Evolutionary conservation across 2,329 filamentous ascomycete genomes (phyloP), one percentile per base, ranked within the genome.

Genomic region (Aspergillus sp.): DNA sequence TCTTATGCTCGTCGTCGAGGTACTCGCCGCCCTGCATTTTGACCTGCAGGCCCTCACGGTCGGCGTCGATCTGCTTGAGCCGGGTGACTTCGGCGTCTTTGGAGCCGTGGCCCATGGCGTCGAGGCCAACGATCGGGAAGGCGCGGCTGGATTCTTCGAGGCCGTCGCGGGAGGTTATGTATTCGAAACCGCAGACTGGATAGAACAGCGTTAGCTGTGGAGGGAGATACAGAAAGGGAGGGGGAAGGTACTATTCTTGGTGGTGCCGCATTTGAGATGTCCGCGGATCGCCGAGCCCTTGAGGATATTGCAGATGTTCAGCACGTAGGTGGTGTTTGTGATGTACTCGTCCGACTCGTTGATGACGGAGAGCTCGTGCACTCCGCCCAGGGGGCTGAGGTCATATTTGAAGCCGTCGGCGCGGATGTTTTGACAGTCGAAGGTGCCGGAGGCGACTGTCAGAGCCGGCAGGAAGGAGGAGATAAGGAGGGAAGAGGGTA

Each of bases 111-210:
- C 76, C 73, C 30, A 82, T 74, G 41, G 77, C 72, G 32, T 90
- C 84, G 13, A 87, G 81, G 22, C 90, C 90, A 1, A 88, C 89
- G 56, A 96, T 88, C 8, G 89, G 83, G 47, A 88, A 84, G 2
- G 88, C 82, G 33, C 81, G 75, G 41, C 76, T 71, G 24, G 85
- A 76, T 11, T 66, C 69, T 49, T 81, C 79, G 24, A 69, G 71
- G 26, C 79, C 74, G 45, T 77, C 76, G 20, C 75, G 73, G 4
- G 75, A 65, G 32, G 78, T 72, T 45, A 78, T 74, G 50, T 83
- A 82, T 54, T 84, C 78, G 63, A 95, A 87, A 9, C 81, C 90
- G 73, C 92, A 96, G 38, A 93, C 89, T 89, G 30, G n/a, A 3
- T 3, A 8, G 10, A 55, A 10, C 43, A 1, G 14, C 4, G 22